A percentile compares a stretch with the other conserved stretches of the same genome.
Evolutionary conservation across 192 early-diverging fungal species (phyloP).

Genomic region (Lunasporangiospora selenospora): DNA sequence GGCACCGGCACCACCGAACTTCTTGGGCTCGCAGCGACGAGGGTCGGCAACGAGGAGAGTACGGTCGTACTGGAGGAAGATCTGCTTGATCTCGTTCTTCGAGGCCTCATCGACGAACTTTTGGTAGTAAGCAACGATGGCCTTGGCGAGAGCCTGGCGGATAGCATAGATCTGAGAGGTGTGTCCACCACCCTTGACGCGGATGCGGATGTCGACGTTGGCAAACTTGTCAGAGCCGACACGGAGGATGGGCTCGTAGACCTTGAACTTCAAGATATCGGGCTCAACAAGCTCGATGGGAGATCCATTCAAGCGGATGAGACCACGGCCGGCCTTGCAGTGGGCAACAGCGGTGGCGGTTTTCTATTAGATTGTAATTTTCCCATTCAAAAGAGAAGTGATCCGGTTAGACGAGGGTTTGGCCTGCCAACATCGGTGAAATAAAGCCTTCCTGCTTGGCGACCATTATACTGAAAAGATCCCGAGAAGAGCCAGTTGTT

Average conservation of each 20-base stretch:
- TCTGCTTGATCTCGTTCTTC: slow-evolving; percentile 97
- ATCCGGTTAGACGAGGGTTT: background rate
- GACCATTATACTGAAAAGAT: too few species aligned
- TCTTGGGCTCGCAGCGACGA: slow-evolving; percentile 99
- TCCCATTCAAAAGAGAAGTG: background rate
- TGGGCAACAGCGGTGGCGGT: slow-evolving; percentile 99
- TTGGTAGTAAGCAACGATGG: slow-evolving; percentile 95
- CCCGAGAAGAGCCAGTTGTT: too few species aligned
- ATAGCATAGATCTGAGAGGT: slow-evolving; percentile 96
- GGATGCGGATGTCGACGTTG: slow-evolving; percentile 95
- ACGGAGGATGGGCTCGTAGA: slow-evolving; percentile 97
- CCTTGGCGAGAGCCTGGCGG: slow-evolving; percentile 97
- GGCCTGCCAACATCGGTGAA: too few species aligned
- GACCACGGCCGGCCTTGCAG: slow-evolving; percentile 97
- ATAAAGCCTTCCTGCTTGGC: too few species aligned
- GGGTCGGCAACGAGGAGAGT: slow-evolving; percentile 98
- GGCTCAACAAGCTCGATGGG: slow-evolving; percentile 97
- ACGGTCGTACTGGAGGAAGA: slow-evolving; percentile 87
- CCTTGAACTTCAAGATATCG: slow-evolving; percentile 96
- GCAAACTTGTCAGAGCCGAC: slow-evolving; percentile 97
- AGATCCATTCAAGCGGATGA: slow-evolving; percentile 97
- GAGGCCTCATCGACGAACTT: slow-evolving; percentile 97
- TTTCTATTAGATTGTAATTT: slow-evolving; percentile 64
- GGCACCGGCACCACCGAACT: slow-evolving; percentile 99
- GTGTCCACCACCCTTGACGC: slow-evolving; percentile 94